These are phyloP conservation scores for Discostella stelligeroides DNA, from an alignment of 108 stramenopile genomes.

Conservation along the genomic window DNA sequence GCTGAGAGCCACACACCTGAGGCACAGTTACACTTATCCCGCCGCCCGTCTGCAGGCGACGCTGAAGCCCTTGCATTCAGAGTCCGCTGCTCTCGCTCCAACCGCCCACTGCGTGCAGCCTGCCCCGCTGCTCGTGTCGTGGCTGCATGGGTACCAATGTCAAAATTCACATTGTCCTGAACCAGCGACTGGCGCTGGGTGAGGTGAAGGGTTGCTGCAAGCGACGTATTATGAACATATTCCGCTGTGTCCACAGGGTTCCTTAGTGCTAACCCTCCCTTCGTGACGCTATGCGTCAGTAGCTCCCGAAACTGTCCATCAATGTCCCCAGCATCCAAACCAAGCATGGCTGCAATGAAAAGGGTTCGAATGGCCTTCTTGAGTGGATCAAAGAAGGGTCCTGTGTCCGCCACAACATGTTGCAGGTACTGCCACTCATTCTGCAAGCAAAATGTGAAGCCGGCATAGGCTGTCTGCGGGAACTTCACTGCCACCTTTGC, in stretches of 20 bases:
- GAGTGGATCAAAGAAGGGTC: slow-evolving; percentile 1
- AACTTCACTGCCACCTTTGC: slow-evolving; percentile 13
- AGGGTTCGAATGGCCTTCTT: slow-evolving; percentile 12
- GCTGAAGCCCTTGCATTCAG: too few species aligned
- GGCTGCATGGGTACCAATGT: too few species aligned
- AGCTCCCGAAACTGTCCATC: slow-evolving; percentile 11
- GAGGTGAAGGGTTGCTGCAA: not conserved
- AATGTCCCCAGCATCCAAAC: not conserved
- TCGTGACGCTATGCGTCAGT: slow-evolving; percentile 10
- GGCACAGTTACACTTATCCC: too few species aligned
- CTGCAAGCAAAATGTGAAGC: slow-evolving; percentile 21
- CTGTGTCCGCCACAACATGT: slow-evolving; percentile 20
- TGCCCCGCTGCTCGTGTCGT: too few species aligned
- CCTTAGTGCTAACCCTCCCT: slow-evolving; percentile 6
- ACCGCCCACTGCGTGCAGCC: too few species aligned
- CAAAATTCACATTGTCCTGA: too few species aligned
- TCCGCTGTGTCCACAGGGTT: slow-evolving; percentile 1
- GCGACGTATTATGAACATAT: not conserved
- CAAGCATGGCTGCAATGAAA: slow-evolving; percentile 32
- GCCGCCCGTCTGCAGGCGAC: too few species aligned
- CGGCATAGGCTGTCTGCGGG: slow-evolving; percentile 34
- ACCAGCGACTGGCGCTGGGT: not conserved
- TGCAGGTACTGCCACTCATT: too few species aligned
- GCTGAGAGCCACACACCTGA: not conserved
- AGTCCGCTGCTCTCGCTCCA: too few species aligned